Base-by-base conservation (phyloP, 768 basidiomycete species). In the Tricholomella constricta region DNA sequence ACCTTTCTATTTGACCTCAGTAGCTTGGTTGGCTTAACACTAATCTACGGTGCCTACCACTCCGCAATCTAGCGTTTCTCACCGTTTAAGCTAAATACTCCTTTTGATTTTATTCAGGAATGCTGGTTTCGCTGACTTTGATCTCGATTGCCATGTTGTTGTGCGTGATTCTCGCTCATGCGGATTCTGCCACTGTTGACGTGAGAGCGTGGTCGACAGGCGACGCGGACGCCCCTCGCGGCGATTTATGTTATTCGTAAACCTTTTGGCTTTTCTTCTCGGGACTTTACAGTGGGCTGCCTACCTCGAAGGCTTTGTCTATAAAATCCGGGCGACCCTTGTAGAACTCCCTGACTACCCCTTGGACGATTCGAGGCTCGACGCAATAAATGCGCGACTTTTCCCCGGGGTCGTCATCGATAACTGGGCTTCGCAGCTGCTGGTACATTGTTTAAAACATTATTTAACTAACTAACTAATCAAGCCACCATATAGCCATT, bases 401-500 rank as follows among this genome's bases (percentile, higher is more conserved):
- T 22, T 34, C 32, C 29, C 27, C 9, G 25, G 9, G 32, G 22
- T 20, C 32, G 9, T 31, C 3, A 25, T 36, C 23, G 14, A 10
- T 4, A 37, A 35, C 17, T 47, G 45, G 45, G 10, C 41, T 36
- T 22, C 42, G 3, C 36, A 44, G 25, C 41, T 52, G 8, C 12
- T 43, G 41, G 41, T 44, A 11, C 41, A 31, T 36, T 15, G 17
- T 17, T 35, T 4, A 11, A n/a, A n/a, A 17, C 41, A 1, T 31
- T 23, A 22, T 50, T 26, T 7, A n/a, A n/a, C n/a, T 6, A 7
- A n/a, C 19, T 15, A 38, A 17, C 48, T 20, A 10, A 31, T 34
- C 9, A n/a, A n/a, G n/a, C 6, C 14, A 6, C n/a, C 15, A 37
- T 26, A 5, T 34, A 54, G 52, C 55, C 55, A 3, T 41, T 56